phyloP scores from a whole-genome alignment of 116 monocot genomes.

The Phalaenopsis hybrid region DNA sequence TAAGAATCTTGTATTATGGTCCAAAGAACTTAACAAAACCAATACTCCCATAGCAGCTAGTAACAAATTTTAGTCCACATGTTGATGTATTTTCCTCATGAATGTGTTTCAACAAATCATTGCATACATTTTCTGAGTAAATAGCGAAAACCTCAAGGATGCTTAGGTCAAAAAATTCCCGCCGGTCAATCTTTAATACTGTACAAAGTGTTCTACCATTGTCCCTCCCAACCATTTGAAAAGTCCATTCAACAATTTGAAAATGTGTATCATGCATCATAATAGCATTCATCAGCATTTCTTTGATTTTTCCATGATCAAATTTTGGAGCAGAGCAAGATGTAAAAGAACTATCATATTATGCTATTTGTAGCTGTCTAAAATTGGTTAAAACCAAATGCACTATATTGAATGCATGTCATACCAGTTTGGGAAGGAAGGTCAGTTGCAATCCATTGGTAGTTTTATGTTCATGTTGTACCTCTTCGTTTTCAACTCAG shows the following conservation, averaged over 20 bases:
- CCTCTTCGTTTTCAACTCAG: constrained; percentile 34
- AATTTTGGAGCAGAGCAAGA: too few species aligned
- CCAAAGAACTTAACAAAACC: constrained; percentile 66
- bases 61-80: constrained; percentile 82
- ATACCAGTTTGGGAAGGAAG: too few species aligned
- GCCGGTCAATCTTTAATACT: constrained; percentile 66
- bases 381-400: too few species aligned
- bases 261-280: constrained; percentile 22
- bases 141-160: constrained; percentile 55
- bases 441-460: too few species aligned
- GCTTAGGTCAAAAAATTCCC: constrained; percentile 59
- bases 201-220: constrained; percentile 53
- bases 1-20: constrained; percentile 60
- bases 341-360: too few species aligned
- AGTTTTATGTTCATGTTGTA: not conserved
- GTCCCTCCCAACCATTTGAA: constrained; percentile 85
- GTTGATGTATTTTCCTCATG: constrained; percentile 70
- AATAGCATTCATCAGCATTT: too few species aligned
- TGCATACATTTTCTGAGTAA: constrained; percentile 57
- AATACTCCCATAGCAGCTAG: constrained; percentile 81
- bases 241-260: constrained; percentile 24
- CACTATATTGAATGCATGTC: too few species aligned
- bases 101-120: constrained; percentile 53
- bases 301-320: too few species aligned
- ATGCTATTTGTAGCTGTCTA: too few species aligned